Evolutionary conservation across 352 stramenopile genomes (phyloP), one percentile per base, ranked within the genome.

Genomic region (Phytophthora palmivora): DNA sequence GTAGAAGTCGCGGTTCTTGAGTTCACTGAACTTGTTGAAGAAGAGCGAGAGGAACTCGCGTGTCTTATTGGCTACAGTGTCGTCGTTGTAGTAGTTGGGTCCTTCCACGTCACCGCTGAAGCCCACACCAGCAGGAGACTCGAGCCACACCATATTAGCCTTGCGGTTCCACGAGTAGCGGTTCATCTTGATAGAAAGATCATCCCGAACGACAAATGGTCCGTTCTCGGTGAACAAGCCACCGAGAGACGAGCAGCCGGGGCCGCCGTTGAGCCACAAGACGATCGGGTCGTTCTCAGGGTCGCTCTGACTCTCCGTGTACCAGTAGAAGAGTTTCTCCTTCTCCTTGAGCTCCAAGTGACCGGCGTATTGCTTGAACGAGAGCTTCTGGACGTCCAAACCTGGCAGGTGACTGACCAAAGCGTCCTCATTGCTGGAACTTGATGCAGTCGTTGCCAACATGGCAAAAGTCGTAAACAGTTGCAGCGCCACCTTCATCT

Each of bases 281-380:
- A 92, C 84, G 55, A 95, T 85, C 49, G 87, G 84, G 49, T 84
- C 87, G 10, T 78, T 72, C 24, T 62, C 60, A 1, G 80, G 80
- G 16, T 79, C 61, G 51, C 69, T 59, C 67, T 91, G 78, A 49
- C 77, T 84, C 61, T 94, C 84, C 12, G 83, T 78, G 64, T 89
- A 91, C 84, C 84, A 93, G 69, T 93, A 93, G 43, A 93, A 94
- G 34, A 93, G 76, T 55, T 88, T 81, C 46, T 88, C 80, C 45
- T 78, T 62, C 15, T 67, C 75, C 36, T 77, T 28, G 11, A 91
- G 68, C 46, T 84, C 44, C 28, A 91, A 22, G 50, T 84, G 82
- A 6, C 78, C 82, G 3, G 80, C 64, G 64, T 92, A 93, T 49
- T 93, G 84, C 51, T 90, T 86, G 71, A 93, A 90, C 39, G 62